Evolutionary conservation across 352 stramenopile genomes (phyloP).

Genomic region (Phytopythium oedochilum): DNA sequence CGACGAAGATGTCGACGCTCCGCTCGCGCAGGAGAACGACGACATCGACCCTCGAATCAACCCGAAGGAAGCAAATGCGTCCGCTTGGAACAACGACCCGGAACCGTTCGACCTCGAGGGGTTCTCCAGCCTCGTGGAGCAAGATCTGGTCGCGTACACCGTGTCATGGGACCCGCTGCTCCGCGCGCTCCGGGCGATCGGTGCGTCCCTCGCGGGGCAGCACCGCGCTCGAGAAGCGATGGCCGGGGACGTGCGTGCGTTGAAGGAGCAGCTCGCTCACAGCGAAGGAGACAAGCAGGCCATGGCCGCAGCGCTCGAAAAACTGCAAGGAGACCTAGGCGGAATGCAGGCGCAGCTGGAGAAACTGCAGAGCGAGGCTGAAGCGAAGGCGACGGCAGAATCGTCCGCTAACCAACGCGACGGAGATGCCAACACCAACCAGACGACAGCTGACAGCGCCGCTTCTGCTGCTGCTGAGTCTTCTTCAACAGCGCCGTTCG

Average conservation of each 20-base stretch:
- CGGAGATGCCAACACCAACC: neutral
- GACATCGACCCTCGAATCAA: neutral
- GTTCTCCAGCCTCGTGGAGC: conserved; percentile 59
- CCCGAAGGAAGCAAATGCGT: conserved; percentile 5
- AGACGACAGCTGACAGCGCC: neutral
- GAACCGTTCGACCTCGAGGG: conserved; percentile 32
- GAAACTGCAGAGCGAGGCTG: conserved; percentile 16
- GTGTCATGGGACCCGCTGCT: conserved; percentile 71
- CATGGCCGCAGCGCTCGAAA: conserved; percentile 32
- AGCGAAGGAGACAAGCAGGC: conserved; percentile 54
- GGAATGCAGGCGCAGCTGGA: conserved; percentile 42
- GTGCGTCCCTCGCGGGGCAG: conserved; percentile 45
- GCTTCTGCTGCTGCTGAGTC: neutral
- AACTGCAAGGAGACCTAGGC: conserved; percentile 45
- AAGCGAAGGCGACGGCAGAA: conserved; percentile 3
- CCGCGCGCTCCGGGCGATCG: conserved; percentile 56
- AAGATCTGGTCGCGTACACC: conserved; percentile 65
- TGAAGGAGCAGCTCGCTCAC: conserved; percentile 36
- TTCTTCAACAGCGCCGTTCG: conserved; percentile 15
- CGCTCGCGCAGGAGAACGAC: conserved; percentile 5
- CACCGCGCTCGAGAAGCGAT: conserved; percentile 52
- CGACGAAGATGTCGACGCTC: neutral
- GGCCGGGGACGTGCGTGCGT: conserved; percentile 32
- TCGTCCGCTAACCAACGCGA: neutral
- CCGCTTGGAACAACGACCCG: conserved; percentile 10